Conservation (phyloP, 78 protist genomes). For the Dictyostelium capitatum region DNA sequence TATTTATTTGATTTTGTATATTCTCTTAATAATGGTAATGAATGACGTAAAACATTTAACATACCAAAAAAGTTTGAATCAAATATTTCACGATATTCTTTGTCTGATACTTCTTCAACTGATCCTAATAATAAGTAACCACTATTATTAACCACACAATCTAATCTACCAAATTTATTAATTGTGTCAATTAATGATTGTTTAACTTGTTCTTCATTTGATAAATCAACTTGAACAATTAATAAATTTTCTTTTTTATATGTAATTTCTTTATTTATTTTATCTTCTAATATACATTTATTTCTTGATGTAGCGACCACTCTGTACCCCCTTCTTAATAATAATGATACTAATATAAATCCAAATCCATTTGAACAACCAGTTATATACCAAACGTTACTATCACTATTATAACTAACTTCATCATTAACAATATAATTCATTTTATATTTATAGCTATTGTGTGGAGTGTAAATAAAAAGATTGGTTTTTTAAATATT, state of each 20-base stretch:
- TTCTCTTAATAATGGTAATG: background rate
- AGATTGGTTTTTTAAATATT: background rate
- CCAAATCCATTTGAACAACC: constrained; percentile 60
- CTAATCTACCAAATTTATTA: constrained; percentile 12
- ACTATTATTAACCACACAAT: constrained; percentile 47
- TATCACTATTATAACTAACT: too few species aligned
- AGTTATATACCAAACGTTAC: constrained; percentile 60
- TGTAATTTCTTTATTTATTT: background rate
- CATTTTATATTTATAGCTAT: background rate
- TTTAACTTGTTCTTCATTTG: background rate
- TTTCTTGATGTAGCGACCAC: constrained; percentile 37
- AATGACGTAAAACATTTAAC: constrained; percentile 39
- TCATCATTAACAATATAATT: background rate
- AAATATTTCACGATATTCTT: constrained; percentile 16
- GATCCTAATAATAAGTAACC: constrained; percentile 4
- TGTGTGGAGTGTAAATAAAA: too few species aligned
- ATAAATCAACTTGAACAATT: constrained; percentile 14
- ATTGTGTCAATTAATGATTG: background rate
- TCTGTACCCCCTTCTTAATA: constrained; percentile 24
- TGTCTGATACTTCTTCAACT: constrained; percentile 21
- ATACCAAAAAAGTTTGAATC: constrained; percentile 44
- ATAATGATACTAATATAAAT: background rate
- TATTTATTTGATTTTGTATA: background rate
- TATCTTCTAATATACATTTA: background rate
- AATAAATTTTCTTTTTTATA: constrained; percentile 14